These are phyloP conservation scores for Quillaja saponaria DNA, from an alignment of 306 rosid species.

Conservation along the genomic window DNA sequence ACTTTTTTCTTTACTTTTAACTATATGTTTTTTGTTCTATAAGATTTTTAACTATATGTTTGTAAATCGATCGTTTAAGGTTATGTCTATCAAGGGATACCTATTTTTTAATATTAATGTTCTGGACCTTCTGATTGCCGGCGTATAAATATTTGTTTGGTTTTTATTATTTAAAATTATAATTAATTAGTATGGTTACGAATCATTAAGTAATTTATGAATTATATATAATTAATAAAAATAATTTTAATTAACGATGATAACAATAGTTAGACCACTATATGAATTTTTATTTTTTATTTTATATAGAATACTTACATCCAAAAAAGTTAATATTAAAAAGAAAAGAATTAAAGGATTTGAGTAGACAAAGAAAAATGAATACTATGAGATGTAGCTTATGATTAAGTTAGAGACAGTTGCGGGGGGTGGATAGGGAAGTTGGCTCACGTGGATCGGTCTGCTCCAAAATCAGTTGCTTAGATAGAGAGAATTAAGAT, in stretches of 20 bases:
- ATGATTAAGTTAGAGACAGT: constrained; percentile 52
- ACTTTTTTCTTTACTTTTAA: constrained; percentile 19
- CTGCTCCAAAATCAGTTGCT: constrained; percentile 51
- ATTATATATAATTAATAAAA: too few species aligned
- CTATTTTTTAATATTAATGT: constrained; percentile 30
- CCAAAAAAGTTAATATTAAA: not conserved
- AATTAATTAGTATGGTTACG: too few species aligned
- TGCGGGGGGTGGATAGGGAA: constrained; percentile 50
- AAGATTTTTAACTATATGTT: constrained; percentile 34
- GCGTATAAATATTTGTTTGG: too few species aligned
- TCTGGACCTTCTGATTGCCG: too few species aligned
- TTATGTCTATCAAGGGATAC: constrained; percentile 39
- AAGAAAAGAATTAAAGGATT: not conserved
- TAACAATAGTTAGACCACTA: too few species aligned
- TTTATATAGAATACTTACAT: too few species aligned
- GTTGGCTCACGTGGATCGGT: constrained; percentile 89
- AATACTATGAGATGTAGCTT: constrained; percentile 37
- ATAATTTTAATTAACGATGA: too few species aligned
- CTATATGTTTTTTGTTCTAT: too few species aligned
- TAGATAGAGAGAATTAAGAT: constrained; percentile 25
- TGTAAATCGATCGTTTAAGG: constrained; percentile 45
- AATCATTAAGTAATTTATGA: too few species aligned
- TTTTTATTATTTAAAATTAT: too few species aligned
- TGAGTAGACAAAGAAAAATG: constrained; percentile 21
- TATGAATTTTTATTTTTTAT: too few species aligned